Base-by-base conservation (phyloP, 2,329 filamentous ascomycete species). In the Graphilbum fragrans region DNA sequence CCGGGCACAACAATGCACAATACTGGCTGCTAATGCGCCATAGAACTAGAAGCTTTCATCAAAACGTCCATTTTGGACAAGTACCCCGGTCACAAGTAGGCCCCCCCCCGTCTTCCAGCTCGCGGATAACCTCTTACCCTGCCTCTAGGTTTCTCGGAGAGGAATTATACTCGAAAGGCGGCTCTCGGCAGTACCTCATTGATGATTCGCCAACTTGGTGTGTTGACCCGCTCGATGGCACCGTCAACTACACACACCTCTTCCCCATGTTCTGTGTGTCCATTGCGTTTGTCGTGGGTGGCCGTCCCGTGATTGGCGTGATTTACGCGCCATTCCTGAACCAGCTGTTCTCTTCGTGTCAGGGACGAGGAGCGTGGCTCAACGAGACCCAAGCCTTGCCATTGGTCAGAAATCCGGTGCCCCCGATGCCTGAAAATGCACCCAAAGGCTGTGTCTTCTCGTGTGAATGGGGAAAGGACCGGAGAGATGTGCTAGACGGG, bases 231-330 rank as follows among this genome's bases (percentile, higher is more conserved):
- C 68, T 87, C 22, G 82, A 87, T 53, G 82, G 80, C 64, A 87
- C 83, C 3, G 81, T 87, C 45, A 87, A 87, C 64, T 87, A 82
- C 61, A 84, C 82, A 23, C 83, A 87, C 57, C 69, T 85, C 6
- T 86, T 85, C 54, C 81, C 81, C 44, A 85, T 86, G 77, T 86
- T 84, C 61, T 87, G 83, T 58, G 78, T 87, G 35, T 84, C 79
- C 29, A 86, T 87, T 52, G 82, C 70, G 38, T 78, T 87, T 52
- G 65, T 80, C 20, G 53, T 83, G 41, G 58, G 70, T 17, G 66
- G 70, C 7, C 58, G 64, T 22, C 79, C 83, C 3, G 58, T 79
- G 2, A 72, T 87, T 39, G 83, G 83, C 18, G 72, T 86, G 36
- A 79, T 87, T 52, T 75, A 82, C 51, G 81, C 82, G 0, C 83